Evolutionary conservation across 2,329 filamentous ascomycete genomes (phyloP).

Genomic region (Monosporascus sp.): DNA sequence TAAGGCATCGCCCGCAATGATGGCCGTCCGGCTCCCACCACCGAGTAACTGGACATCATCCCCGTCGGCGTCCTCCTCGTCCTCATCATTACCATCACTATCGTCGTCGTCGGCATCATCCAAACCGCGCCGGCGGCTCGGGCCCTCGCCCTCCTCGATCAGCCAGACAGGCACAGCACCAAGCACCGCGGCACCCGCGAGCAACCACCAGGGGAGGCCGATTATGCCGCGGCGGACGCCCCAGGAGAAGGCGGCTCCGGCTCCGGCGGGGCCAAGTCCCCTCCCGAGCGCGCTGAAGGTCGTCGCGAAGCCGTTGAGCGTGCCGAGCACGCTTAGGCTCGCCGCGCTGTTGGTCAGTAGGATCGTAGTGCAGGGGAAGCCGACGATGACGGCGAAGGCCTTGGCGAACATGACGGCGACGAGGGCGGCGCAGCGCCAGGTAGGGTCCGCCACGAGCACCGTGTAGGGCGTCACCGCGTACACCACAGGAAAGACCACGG

Average conservation of each 20-base stretch:
- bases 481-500: constrained; percentile 63
- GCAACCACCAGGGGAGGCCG: constrained; percentile 74
- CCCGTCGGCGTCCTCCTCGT: constrained; percentile 20
- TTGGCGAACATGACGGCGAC: constrained; percentile 68
- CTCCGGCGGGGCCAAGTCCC: constrained; percentile 69
- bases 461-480: constrained; percentile 83
- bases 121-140: constrained; percentile 21
- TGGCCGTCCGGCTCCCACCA: constrained; percentile 3
- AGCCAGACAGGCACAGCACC: constrained; percentile 69
- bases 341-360: constrained; percentile 81
- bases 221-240: constrained; percentile 73
- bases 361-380: constrained; percentile 86
- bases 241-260: constrained; percentile 68
- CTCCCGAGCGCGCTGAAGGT: constrained; percentile 75
- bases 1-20: constrained; percentile 2
- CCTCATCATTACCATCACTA: constrained; percentile 31
- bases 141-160: constrained; percentile 71
- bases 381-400: constrained; percentile 71
- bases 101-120: constrained; percentile 26
- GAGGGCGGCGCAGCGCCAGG: constrained; percentile 54
- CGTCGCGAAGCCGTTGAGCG: constrained; percentile 86
- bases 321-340: constrained; percentile 73
- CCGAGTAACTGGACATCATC: constrained; percentile 2
- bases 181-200: constrained; percentile 58
- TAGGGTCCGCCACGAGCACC: constrained; percentile 49